These are phyloP conservation scores for Astrocystis sublimbata DNA, from an alignment of 495 filamentous ascomycete genomes.

Conservation along the genomic window DNA sequence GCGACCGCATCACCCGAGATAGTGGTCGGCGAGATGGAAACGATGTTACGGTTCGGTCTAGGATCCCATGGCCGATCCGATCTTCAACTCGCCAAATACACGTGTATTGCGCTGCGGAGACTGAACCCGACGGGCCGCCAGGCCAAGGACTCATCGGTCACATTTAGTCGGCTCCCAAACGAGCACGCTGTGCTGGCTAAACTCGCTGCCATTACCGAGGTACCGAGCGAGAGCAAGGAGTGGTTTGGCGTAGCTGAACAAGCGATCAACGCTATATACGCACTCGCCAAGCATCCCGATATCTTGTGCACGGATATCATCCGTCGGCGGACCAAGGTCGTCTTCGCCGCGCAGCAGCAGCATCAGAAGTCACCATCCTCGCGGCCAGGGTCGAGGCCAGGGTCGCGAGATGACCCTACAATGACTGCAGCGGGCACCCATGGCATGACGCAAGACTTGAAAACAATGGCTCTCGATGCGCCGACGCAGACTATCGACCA, in stretches of 20 bases:
- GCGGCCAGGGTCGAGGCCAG: conserved; percentile 39
- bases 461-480: conserved; percentile 30
- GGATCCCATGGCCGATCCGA: conserved; percentile 78
- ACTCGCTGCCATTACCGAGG: conserved; percentile 80
- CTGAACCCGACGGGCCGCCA: conserved; percentile 83
- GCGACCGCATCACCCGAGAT: conserved; percentile 90
- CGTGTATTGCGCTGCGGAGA: conserved; percentile 85
- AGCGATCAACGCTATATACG: conserved; percentile 92
- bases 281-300: conserved; percentile 92
- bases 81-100: conserved; percentile 88
- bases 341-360: conserved; percentile 57
- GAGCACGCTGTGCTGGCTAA: conserved; percentile 83
- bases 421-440: conserved; percentile 26
- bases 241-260: conserved; percentile 99
- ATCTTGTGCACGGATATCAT: conserved; percentile 91
- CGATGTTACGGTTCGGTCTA: conserved; percentile 86
- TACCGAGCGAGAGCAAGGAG: conserved; percentile 85
- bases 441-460: conserved; percentile 34
- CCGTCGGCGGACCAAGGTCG: conserved; percentile 77
- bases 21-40: conserved; percentile 89
- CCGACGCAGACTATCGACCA: conserved; percentile 39
- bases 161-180: conserved; percentile 79
- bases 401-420: conserved; percentile 42
- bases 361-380: too few species aligned
- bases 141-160: conserved; percentile 66